Conservation (phyloP, 2,329 filamentous ascomycete genomes). For the Colletotrichum spaethianum region DNA sequence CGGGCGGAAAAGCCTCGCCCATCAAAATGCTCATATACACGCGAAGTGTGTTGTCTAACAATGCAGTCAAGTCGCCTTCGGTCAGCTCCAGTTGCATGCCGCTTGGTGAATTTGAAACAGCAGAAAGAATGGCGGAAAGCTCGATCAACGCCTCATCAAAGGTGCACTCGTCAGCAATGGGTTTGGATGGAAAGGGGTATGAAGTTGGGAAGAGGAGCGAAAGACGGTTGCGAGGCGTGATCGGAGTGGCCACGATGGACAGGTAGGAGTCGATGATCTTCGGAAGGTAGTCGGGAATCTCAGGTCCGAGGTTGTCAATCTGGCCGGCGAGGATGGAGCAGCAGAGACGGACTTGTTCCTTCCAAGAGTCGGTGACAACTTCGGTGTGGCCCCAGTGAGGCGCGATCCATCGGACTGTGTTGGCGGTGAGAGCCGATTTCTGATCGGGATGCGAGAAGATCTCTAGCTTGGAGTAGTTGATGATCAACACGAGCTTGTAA, state of each 20-base stretch:
- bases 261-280: slow-evolving; percentile 93
- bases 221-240: slow-evolving; percentile 73
- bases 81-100: slow-evolving; percentile 83
- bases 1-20: slow-evolving; percentile 89
- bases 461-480: slow-evolving; percentile 88
- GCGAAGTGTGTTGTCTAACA: slow-evolving; percentile 84
- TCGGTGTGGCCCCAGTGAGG: slow-evolving; percentile 90
- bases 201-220: slow-evolving; percentile 91
- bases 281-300: slow-evolving; percentile 90
- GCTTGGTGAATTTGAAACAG: slow-evolving; percentile 80
- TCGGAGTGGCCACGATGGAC: slow-evolving; percentile 73
- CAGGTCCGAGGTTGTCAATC: slow-evolving; percentile 81
- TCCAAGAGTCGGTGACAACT: slow-evolving; percentile 86
- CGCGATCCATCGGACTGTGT: slow-evolving; percentile 90
- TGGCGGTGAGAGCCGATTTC: slow-evolving; percentile 79
- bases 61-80: slow-evolving; percentile 80
- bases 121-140: slow-evolving; percentile 88
- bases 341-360: slow-evolving; percentile 92
- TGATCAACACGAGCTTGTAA: slow-evolving; percentile 92
- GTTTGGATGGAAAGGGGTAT: slow-evolving; percentile 88
- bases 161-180: slow-evolving; percentile 69
- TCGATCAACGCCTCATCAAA: slow-evolving; percentile 94
- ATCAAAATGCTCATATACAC: slow-evolving; percentile 91
- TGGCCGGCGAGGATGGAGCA: slow-evolving; percentile 94
- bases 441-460: slow-evolving; percentile 87